Percentiles rank a stretch among this genome's conserved stretches.
phyloP scores from a whole-genome alignment of 2,329 filamentous ascomycete species.

The Aspergillus transmontanensis region DNA sequence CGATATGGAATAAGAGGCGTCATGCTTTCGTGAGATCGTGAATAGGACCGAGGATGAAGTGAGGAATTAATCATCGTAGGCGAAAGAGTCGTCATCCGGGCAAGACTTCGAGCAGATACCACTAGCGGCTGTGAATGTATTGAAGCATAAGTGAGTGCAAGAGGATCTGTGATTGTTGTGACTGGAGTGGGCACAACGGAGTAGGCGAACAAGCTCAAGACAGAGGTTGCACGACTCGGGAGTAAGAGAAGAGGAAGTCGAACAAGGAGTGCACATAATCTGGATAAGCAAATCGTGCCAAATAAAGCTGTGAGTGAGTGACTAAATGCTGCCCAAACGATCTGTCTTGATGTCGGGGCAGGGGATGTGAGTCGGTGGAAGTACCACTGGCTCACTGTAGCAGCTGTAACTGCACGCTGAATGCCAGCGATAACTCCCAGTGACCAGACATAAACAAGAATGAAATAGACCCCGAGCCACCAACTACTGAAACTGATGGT shows the following conservation, averaged over 20 bases:
- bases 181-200: slow-evolving; percentile 84
- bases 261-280: slow-evolving; percentile 76
- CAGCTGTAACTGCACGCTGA: slow-evolving; percentile 87
- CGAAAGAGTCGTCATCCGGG: slow-evolving; percentile 79
- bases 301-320: slow-evolving; percentile 87
- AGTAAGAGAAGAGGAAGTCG: slow-evolving; percentile 83
- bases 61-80: slow-evolving; percentile 70
- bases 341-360: slow-evolving; percentile 73
- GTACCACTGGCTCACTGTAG: slow-evolving; percentile 98
- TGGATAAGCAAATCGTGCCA: slow-evolving; percentile 88
- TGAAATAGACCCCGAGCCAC: slow-evolving; percentile 92
- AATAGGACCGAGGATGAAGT: slow-evolving; percentile 48
- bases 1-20: slow-evolving; percentile 78
- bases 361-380: slow-evolving; percentile 88
- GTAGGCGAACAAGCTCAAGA: slow-evolving; percentile 72
- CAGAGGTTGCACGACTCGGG: slow-evolving; percentile 70
- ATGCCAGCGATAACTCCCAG: slow-evolving; percentile 83
- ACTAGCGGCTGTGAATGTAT: slow-evolving; percentile 87
- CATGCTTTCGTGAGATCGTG: slow-evolving; percentile 42
- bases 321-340: slow-evolving; percentile 78
- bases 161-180: slow-evolving; percentile 81
- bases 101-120: slow-evolving; percentile 75
- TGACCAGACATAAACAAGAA: slow-evolving; percentile 95
- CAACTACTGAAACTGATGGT: slow-evolving; percentile 86
- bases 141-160: slow-evolving; percentile 88